Evolutionary conservation across 73 alveolate genomes (phyloP), one percentile per base, ranked within the genome.

Genomic region (Blepharisma japonicum): DNA sequence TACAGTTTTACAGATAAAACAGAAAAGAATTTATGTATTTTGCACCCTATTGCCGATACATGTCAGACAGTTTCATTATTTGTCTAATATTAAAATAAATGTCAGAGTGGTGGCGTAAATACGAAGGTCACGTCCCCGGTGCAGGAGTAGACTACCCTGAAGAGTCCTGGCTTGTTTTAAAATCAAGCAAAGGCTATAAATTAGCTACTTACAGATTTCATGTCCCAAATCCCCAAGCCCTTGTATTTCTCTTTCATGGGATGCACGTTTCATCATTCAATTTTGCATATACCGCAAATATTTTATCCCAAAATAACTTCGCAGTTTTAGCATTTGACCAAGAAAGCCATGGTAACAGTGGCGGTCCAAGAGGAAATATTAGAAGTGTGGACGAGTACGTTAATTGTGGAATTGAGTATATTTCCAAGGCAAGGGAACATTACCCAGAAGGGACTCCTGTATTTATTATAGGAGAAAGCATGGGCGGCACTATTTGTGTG

Each of bases 321-420:
- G 21, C 66, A 51, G 66, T 51, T 18, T 18, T 51, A 51, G n/a
- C 66, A 51, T 51, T 51, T 18, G 66, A 51, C 66, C 66, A 51
- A 51, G 66, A 51, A 51, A 18, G 66, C 21, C 66, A 51, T 18
- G 66, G 66, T 1, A 51, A 51, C 27, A 51, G 66, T 18, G 21
- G 21, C 2, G 66, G 66, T 14, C n/a, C 66, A 11, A 51, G 21
- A 51, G 66, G 66, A 51, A 51, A 51, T 2, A 51, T 51, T 18
- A 51, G 21, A 51, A 51, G 66, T 51, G n/a, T 51, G 21, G 27
- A 51, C n/a, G 21, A 51, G 27, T 51, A 51, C 66, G 27, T 51
- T 51, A 11, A 51, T 14, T 11, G 21, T 4, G 21, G 66, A 11
- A 51, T 51, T 4, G 21, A 51, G 21, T 51, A 14, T 18, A 11